Base-by-base conservation (phyloP, 1,284 basidiomycete species). In the Cutaneotrichosporon sp. region DNA sequence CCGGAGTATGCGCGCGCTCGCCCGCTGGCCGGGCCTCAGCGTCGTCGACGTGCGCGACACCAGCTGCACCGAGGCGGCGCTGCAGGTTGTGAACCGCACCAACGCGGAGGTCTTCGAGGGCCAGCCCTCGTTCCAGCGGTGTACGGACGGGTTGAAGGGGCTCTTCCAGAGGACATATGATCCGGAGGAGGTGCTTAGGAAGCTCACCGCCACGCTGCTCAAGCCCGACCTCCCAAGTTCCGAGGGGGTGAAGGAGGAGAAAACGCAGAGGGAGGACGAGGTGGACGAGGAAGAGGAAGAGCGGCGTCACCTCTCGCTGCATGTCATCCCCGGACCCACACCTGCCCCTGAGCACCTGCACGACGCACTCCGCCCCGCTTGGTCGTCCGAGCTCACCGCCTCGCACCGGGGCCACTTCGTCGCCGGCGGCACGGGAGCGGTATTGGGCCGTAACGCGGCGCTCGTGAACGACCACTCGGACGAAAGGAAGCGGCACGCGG, bases 41-140 rank as follows among this genome's bases (percentile, higher is more conserved):
- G 42, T 74, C 18, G 59, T 78, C 1, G 75, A 78, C 43, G 46
- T 75, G 0, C 71, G 76, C 8, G 68, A 72, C 27, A 77, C 76
- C 10, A 73, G 72, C 2, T 73, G 71, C 43, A 76, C 75, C 0
- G 45, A 60, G 4, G 61, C 59, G 0, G 69, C 65, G 2, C 58
- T 70, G 7, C 59, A 60, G 13, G 66, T 74, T 6, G 69, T 73
- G 60, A 76, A 76, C 59, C 68, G 70, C 14, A 49, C 60, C 11
- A 65, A 45, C 13, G 58, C 54, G 16, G 24, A 59, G 0, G 52
- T 70, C 25, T 76, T 74, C 53, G 54, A 58, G 11, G 60, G 60
- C 4, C 68, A 72, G 49, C 64, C 74, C 2, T 63, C 69, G 20
- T 67, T 77, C 46, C 72, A 76, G 62, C 56, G 67, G 5, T 74